Evolutionary conservation across 345 rosid species (phyloP), one percentile per base, ranked within the genome.

Genomic region (Cardiospermum halicacabum): DNA sequence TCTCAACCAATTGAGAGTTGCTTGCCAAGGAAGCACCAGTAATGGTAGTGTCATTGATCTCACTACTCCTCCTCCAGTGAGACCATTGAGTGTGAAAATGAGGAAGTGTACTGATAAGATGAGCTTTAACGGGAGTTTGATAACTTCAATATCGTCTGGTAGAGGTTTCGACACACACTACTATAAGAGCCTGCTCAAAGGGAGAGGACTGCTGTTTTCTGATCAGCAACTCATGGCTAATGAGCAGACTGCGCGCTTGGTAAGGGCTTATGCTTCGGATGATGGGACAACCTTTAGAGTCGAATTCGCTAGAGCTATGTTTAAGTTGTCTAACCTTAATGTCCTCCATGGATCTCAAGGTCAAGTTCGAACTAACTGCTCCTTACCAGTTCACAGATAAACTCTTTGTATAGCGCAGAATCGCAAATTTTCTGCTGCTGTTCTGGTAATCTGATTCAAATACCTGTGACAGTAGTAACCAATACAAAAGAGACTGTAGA

Each of bases 171-270:
- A 74, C 55, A 31, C 62, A 26, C 87, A 77, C 34, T 83, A 75
- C 62, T 77, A 65, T 28, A 72, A 53, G 58, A 75, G 56, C 65
- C 68, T 83, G 82, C 64, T 77, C 48, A 60, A 42, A 39, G 81
- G 83, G 10, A 83, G 81, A 74, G 88, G 85, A 53, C 65, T 74
- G 3, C 80, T 83, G 5, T 57, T 64, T 60, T 58, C 81, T 25
- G 88, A 83, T 63, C 85, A 83, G 64, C 85, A 83, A 62, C 37
- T 83, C 65, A 80, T 76, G 81, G 77, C 76, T 30, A 70, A 83
- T 42, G 74, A 69, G 64, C 56, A 11, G n/a, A 78, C 88, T 31
- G 81, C 85, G 21, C 63, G 60, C 7, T 18, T 67, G 31, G 81
- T 80, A 24, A 47, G 56, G 54, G 25, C 50, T 24, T 83, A 67